Conservation (phyloP, 164 flowering plant species). For the Stephania japonica region DNA sequence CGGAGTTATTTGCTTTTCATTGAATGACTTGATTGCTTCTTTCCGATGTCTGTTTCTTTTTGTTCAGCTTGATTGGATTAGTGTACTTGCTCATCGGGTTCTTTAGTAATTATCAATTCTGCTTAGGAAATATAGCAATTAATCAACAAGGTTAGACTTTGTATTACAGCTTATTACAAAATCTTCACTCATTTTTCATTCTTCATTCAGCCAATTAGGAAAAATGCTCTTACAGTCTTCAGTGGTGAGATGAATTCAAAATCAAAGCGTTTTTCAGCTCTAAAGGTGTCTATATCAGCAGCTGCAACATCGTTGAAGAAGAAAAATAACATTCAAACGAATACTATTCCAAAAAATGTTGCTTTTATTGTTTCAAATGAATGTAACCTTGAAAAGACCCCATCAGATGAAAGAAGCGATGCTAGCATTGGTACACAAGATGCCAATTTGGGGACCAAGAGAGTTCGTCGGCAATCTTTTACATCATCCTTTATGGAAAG, state of each 20-base stretch:
- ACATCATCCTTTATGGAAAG: constrained; percentile 50
- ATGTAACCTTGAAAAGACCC: constrained; percentile 20
- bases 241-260: constrained; percentile 24
- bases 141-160: not conserved
- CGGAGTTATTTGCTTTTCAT: no score
- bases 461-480: constrained; percentile 61
- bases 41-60: not conserved
- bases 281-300: constrained; percentile 23
- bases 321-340: constrained; percentile 13
- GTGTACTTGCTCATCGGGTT: not conserved
- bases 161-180: not conserved
- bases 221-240: constrained; percentile 16
- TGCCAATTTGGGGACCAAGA: constrained; percentile 26
- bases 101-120: not conserved
- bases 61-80: not conserved
- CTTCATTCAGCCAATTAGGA: constrained; percentile 31
- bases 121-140: not conserved
- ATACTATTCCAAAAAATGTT: constrained; percentile 19
- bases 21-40: not conserved
- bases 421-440: constrained; percentile 17
- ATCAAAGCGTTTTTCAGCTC: constrained; percentile 21
- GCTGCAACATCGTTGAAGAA: constrained; percentile 28
- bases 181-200: not conserved
- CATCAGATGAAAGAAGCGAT: constrained; percentile 20
- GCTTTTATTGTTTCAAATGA: constrained; percentile 20